phyloP scores from a whole-genome alignment of 129 eudicot species.

The Dittrichia graveolens region DNA sequence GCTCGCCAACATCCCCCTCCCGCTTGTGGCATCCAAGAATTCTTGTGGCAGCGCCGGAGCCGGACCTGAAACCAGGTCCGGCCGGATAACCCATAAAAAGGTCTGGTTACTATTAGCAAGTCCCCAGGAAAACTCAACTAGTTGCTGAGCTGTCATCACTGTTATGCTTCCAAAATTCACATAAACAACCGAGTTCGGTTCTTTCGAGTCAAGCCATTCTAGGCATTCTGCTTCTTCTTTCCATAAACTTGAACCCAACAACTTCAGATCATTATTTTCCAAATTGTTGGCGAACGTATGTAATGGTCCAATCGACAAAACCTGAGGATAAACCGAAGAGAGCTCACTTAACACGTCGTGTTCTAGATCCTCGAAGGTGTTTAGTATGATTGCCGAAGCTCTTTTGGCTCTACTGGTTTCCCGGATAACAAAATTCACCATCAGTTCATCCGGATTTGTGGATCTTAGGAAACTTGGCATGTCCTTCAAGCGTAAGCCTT shows the following conservation, averaged over 20 bases:
- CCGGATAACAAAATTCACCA: conserved; percentile 25
- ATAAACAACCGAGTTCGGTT: conserved; percentile 30
- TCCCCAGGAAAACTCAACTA: conserved; percentile 40
- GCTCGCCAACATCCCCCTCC: conserved; percentile 27
- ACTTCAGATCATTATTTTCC: neutral
- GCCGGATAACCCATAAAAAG: conserved; percentile 40
- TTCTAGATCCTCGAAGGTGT: conserved; percentile 39
- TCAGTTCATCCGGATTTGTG: conserved; percentile 39
- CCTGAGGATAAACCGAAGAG: conserved; percentile 10
- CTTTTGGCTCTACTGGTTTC: conserved; percentile 25
- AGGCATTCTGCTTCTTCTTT: conserved; percentile 28
- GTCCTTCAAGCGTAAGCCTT: conserved; percentile 35
- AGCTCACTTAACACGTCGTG: conserved; percentile 32
- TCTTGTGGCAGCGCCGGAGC: conserved; percentile 11
- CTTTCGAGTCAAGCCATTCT: conserved; percentile 33
- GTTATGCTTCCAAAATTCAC: conserved; percentile 43
- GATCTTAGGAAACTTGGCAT: conserved; percentile 36
- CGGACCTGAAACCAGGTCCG: conserved; percentile 19
- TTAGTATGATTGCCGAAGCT: conserved; percentile 32
- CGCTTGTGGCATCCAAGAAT: conserved; percentile 20
- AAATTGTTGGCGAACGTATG: neutral
- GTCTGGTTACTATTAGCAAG: conserved; percentile 31
- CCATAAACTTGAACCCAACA: conserved; percentile 27
- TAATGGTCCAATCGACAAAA: conserved; percentile 30
- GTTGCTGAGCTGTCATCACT: conserved; percentile 33